These are phyloP conservation scores for Yarrowia divulgata DNA, from an alignment of 805 yeast genomes.

Conservation along the genomic window DNA sequence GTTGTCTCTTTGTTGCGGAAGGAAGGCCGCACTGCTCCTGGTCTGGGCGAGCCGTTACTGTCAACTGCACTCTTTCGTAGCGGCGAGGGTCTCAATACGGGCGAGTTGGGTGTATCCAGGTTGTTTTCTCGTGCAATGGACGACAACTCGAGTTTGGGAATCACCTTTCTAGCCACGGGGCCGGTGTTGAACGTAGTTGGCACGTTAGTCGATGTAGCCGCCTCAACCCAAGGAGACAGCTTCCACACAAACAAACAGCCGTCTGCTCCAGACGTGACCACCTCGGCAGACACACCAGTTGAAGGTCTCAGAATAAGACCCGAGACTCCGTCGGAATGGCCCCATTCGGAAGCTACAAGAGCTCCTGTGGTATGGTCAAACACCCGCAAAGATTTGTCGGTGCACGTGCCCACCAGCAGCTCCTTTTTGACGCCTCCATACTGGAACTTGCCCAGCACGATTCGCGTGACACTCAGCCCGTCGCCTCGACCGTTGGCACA, in stretches of 20 bases:
- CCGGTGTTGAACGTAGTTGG: not conserved
- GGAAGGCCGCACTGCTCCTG: not conserved
- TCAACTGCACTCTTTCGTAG: constrained; percentile 19
- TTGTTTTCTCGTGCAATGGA: constrained; percentile 30
- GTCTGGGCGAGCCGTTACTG: constrained; percentile 11
- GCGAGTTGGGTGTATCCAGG: constrained; percentile 20
- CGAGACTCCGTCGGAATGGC: constrained; percentile 61
- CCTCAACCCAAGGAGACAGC: constrained; percentile 19
- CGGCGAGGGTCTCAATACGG: constrained; percentile 17
- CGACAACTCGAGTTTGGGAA: constrained; percentile 16
- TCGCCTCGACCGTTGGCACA: constrained; percentile 25
- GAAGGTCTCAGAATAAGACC: constrained; percentile 50
- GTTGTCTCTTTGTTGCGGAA: constrained; percentile 12
- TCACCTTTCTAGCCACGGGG: constrained; percentile 23
- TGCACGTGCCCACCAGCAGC: constrained; percentile 49
- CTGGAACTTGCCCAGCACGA: constrained; percentile 44
- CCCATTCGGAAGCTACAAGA: constrained; percentile 63
- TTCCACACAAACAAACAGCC: constrained; percentile 47
- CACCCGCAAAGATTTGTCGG: constrained; percentile 65
- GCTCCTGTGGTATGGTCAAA: constrained; percentile 58
- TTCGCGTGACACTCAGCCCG: constrained; percentile 23
- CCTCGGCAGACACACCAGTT: constrained; percentile 11
- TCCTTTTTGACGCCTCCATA: constrained; percentile 40
- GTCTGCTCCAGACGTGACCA: constrained; percentile 46
- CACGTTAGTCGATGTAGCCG: not conserved